Base-by-base conservation (phyloP, 108 stramenopile species). In the Cyclotella kingstonii region DNA sequence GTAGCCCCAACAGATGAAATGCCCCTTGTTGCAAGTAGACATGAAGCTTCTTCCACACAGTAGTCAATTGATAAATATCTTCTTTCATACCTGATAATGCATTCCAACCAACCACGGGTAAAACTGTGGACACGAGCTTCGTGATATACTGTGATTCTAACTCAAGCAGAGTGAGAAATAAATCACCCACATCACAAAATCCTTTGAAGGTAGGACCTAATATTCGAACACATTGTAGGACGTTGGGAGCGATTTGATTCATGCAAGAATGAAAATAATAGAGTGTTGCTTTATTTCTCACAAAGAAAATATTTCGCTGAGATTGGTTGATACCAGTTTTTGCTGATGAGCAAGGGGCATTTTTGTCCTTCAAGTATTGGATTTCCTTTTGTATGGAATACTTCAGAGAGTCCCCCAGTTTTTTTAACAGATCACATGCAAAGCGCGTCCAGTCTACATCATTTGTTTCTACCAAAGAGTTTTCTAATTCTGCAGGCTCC, bases 31-130 rank as follows among this genome's bases (percentile, higher is more conserved):
- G 23, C 14, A 66, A 48, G 49, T 29, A 55, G 23, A 38, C 54
- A 43, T 66, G 46, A 23, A 46, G 34, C 6, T 46, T 45, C 17
- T 36, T 31, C 64, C 65, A 55, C 1, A 49, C 29, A 41, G 51
- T 50, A 21, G 38, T 46, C 1, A 66, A 42, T 18, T 38, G 41
- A 18, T 54, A 29, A 17, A 36, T 45, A 43, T 66, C 65, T 19
- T 66, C 18, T 34, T 66, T 53, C 38, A 66, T 8, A 47, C 21
- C 23, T 0, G 54, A 55, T 26, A 66, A 39, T 15, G 54, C 65
- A 1, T 38, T 17, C 65, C 65, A 66, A 27, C 54, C 65, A 23
- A 66, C 54, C 15, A 42, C 41, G n/a, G 54, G 65, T 36, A 66
- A 26, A 26, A 55, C 46, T 4, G 33, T 28, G 0, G 41, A 10